Percentiles rank a stretch among this genome's conserved stretches.
Evolutionary conservation across 352 stramenopile species (phyloP).

Genomic region (Globisporangium megalacanthum): DNA sequence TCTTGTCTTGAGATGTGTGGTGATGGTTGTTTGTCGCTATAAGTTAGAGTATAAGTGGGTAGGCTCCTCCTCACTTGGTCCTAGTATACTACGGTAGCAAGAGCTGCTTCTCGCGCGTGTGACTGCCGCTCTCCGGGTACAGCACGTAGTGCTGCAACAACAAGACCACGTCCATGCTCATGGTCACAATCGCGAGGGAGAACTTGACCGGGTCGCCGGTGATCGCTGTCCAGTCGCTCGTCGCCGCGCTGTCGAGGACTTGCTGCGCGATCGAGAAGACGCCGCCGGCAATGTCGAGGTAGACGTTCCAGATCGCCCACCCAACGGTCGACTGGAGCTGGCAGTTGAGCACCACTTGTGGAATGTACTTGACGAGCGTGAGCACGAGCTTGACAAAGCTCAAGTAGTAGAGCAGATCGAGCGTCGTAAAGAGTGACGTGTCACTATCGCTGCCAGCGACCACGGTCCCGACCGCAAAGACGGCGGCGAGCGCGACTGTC

Average conservation of each 20-base stretch:
- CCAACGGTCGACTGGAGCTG: slow-evolving; percentile 92
- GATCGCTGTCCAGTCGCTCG: slow-evolving; percentile 92
- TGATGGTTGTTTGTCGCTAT: not conserved
- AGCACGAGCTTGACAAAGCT: slow-evolving; percentile 94
- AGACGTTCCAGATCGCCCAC: slow-evolving; percentile 97
- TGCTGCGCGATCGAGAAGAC: slow-evolving; percentile 90
- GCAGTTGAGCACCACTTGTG: slow-evolving; percentile 94
- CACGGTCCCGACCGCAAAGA: slow-evolving; percentile 44
- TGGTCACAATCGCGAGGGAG: slow-evolving; percentile 91
- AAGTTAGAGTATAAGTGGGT: not conserved
- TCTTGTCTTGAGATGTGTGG: too few relatives aligned
- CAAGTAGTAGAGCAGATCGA: slow-evolving; percentile 92
- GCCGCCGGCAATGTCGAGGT: slow-evolving; percentile 95
- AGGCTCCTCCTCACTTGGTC: not conserved
- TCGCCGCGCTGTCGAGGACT: slow-evolving; percentile 88
- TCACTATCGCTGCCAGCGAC: slow-evolving; percentile 35
- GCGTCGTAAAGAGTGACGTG: slow-evolving; percentile 63
- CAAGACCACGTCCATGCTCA: slow-evolving; percentile 97
- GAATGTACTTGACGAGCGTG: slow-evolving; percentile 95
- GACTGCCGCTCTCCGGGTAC: slow-evolving; percentile 61
- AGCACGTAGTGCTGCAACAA: slow-evolving; percentile 96
- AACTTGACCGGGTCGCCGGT: slow-evolving; percentile 96
- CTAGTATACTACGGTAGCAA: not conserved
- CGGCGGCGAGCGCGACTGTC: slow-evolving; percentile 31
- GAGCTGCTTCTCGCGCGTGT: not conserved